These are phyloP conservation scores for Arthrobotrys sphaeroides DNA, from an alignment of 2,329 filamentous ascomycete genomes.

Conservation along the genomic window DNA sequence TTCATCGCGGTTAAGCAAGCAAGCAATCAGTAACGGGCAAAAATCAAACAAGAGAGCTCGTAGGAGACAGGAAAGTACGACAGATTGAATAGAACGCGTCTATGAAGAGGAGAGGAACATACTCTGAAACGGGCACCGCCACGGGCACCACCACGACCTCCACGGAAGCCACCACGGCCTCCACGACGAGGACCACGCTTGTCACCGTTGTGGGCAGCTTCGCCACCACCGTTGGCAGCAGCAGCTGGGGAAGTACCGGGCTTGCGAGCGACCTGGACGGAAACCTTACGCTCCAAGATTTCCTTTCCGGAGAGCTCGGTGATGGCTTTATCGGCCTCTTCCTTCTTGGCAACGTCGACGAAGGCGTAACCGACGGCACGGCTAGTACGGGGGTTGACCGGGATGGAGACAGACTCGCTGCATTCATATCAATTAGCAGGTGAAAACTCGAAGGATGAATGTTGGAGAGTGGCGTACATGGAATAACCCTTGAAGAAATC, in stretches of 20 bases:
- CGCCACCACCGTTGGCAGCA: slow-evolving; percentile 73
- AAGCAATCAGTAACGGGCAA: slow-evolving; percentile 7
- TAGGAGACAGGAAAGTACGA: neutral
- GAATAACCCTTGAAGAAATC: slow-evolving; percentile 99
- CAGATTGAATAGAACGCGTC: neutral
- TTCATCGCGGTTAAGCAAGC: no score
- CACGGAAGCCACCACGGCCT: slow-evolving; percentile 70
- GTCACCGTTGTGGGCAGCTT: slow-evolving; percentile 73
- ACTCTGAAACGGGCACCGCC: slow-evolving; percentile 69
- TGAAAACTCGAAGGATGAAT: neutral
- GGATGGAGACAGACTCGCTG: slow-evolving; percentile 98
- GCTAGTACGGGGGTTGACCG: slow-evolving; percentile 98
- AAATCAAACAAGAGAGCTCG: slow-evolving; percentile 11
- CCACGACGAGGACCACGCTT: slow-evolving; percentile 68
- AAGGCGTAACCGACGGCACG: slow-evolving; percentile 99
- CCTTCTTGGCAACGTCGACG: slow-evolving; percentile 93
- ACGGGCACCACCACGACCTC: slow-evolving; percentile 68
- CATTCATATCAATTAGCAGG: slow-evolving; percentile 52
- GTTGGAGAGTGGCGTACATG: slow-evolving; percentile 76
- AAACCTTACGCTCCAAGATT: slow-evolving; percentile 98
- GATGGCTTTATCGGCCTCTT: slow-evolving; percentile 95
- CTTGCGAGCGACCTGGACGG: slow-evolving; percentile 97
- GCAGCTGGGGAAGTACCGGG: slow-evolving; percentile 89
- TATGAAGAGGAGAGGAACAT: slow-evolving; percentile 62
- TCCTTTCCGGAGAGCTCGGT: slow-evolving; percentile 95